A percentile compares a stretch with the other conserved stretches of the same genome.
Conservation (phyloP, 805 yeast genomes). For the Cyberlindnera xylosilytica region DNA sequence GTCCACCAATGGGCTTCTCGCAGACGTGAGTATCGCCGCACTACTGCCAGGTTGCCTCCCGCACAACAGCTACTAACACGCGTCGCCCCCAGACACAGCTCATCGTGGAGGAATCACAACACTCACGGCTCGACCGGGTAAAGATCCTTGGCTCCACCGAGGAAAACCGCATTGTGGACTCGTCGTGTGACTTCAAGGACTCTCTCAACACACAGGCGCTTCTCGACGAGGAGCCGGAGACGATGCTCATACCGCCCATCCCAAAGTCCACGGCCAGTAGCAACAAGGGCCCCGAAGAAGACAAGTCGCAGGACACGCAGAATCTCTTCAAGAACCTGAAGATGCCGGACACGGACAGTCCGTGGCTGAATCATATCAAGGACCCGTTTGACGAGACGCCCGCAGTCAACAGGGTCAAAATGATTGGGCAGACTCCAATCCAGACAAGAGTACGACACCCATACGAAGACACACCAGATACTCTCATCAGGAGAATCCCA, state of each 20-base stretch:
- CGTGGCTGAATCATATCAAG: slow-evolving; percentile 30
- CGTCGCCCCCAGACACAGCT: slow-evolving; percentile 26
- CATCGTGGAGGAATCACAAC: slow-evolving; percentile 15
- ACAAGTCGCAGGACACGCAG: slow-evolving; percentile 12
- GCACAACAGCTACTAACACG: no score
- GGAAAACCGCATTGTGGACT: slow-evolving; percentile 24
- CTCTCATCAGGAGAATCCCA: neutral
- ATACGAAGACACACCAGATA: slow-evolving; percentile 19
- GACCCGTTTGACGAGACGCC: slow-evolving; percentile 38
- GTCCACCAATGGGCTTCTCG: no score
- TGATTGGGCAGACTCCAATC: slow-evolving; percentile 14
- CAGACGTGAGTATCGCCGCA: neutral
- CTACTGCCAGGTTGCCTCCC: no score
- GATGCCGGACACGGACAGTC: slow-evolving; percentile 17
- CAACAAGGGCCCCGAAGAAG: neutral
- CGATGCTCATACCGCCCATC: slow-evolving; percentile 3
- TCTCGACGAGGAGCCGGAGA: slow-evolving; percentile 10
- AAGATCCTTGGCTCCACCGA: slow-evolving; percentile 19
- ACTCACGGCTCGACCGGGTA: slow-evolving; percentile 9
- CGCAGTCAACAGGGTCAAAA: slow-evolving; percentile 4
- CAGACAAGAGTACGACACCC: slow-evolving; percentile 8
- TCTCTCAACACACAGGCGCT: slow-evolving; percentile 21
- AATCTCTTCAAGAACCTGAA: slow-evolving; percentile 19
- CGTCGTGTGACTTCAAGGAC: slow-evolving; percentile 23
- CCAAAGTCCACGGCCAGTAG: neutral